Conservation (phyloP, 2,329 filamentous ascomycete species). For the Colletotrichum orchidophilum region DNA sequence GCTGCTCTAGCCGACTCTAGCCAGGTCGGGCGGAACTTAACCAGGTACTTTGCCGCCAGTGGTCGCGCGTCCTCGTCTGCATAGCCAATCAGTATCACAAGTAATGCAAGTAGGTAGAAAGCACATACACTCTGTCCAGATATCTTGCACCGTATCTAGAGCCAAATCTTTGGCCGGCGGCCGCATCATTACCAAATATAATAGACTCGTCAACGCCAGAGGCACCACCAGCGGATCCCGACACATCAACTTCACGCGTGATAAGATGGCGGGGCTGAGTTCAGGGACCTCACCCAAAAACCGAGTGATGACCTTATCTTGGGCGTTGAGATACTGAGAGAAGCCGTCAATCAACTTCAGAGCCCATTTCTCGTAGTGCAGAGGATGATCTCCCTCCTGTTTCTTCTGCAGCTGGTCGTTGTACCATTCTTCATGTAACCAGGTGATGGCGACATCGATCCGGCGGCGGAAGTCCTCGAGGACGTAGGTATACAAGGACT, state of each 20-base stretch:
- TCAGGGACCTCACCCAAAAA: constrained; percentile 93
- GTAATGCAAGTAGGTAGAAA: neutral
- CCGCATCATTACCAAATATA: constrained; percentile 74
- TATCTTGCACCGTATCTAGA: constrained; percentile 71
- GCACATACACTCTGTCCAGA: constrained; percentile 72
- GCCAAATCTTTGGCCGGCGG: constrained; percentile 71
- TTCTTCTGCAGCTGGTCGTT: constrained; percentile 72
- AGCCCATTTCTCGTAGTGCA: constrained; percentile 83
- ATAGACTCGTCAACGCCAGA: constrained; percentile 70
- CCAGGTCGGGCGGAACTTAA: constrained; percentile 68
- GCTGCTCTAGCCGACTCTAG: constrained; percentile 44
- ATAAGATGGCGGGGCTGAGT: constrained; percentile 76
- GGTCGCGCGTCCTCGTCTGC: constrained; percentile 70
- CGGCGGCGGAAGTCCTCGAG: constrained; percentile 91
- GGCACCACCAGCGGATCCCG: constrained; percentile 72
- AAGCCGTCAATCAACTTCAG: constrained; percentile 88
- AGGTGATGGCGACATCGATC: constrained; percentile 89
- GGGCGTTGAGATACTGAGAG: constrained; percentile 87
- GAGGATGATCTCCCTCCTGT: constrained; percentile 56
- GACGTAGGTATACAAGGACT: constrained; percentile 84
- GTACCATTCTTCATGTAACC: constrained; percentile 99
- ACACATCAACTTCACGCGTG: constrained; percentile 75
- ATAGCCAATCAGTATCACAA: constrained; percentile 34
- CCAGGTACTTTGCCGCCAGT: constrained; percentile 69
- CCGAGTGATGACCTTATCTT: constrained; percentile 88